Conservation (phyloP, 129 eudicot species). For the Heracleum sosnowskyi region DNA sequence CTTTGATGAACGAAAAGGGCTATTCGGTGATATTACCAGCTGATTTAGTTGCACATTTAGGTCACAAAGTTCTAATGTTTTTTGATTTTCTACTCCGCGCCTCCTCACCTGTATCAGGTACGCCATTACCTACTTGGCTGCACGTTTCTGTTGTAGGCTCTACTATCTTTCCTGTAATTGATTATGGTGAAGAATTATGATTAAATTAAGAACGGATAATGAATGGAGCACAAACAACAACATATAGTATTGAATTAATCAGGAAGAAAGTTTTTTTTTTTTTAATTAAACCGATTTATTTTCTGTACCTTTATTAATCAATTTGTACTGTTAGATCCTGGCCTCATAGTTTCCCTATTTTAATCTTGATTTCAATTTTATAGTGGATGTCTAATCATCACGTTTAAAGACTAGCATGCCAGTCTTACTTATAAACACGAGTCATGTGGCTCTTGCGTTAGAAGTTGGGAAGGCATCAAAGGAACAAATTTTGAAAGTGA, state of each 20-base stretch:
- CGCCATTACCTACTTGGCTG: background rate
- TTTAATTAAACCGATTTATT: too few relatives aligned
- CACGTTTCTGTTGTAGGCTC: too few relatives aligned
- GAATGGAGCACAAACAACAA: background rate
- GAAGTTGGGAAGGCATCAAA: too few relatives aligned
- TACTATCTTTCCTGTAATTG: background rate
- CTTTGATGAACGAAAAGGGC: conserved; percentile 67
- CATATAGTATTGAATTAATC: too few relatives aligned
- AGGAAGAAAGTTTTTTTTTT: too few relatives aligned
- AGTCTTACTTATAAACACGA: too few relatives aligned
- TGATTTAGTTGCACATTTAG: conserved; percentile 15
- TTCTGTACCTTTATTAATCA: background rate
- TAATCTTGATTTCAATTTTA: background rate
- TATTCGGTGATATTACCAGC: conserved; percentile 72
- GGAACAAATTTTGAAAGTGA: too few relatives aligned
- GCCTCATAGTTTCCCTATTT: background rate
- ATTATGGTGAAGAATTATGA: background rate
- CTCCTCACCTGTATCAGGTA: conserved; percentile 18
- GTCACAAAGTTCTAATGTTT: background rate
- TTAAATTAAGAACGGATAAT: background rate
- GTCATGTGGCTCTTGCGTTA: too few relatives aligned
- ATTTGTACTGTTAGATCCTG: background rate
- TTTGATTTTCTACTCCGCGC: conserved; percentile 6
- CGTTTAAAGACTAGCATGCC: background rate
- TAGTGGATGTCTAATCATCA: background rate